A percentile compares a stretch with the other conserved stretches of the same genome.
Conservation (phyloP, 345 rosid species). For the Boechera stricta region DNA sequence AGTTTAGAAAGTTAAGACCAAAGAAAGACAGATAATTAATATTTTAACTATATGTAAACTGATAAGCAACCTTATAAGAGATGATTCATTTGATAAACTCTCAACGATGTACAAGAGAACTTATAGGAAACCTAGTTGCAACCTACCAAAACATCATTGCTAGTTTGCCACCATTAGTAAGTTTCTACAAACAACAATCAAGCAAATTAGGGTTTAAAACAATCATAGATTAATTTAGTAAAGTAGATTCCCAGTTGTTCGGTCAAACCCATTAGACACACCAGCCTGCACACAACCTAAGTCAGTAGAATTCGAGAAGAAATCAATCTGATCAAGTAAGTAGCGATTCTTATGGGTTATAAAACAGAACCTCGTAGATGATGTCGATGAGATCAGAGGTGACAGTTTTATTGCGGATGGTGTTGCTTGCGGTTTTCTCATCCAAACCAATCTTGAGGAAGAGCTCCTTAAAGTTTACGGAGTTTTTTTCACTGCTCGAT, state of each 20-base stretch:
- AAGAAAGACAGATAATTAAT: no score
- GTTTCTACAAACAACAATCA: neutral
- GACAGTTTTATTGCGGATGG: conserved; percentile 68
- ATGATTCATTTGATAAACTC: conserved; percentile 57
- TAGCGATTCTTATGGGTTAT: neutral
- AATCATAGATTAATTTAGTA: conserved; percentile 45
- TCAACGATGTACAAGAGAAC: conserved; percentile 77
- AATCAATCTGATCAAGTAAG: neutral
- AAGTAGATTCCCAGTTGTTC: conserved; percentile 75
- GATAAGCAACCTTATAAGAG: conserved; percentile 60
- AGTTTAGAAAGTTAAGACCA: no score
- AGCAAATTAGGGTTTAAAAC: neutral
- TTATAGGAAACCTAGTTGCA: conserved; percentile 73
- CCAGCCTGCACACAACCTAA: conserved; percentile 59
- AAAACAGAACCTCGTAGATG: conserved; percentile 63
- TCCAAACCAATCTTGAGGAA: conserved; percentile 84
- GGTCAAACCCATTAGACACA: conserved; percentile 76
- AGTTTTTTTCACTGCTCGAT: neutral
- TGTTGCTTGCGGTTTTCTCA: conserved; percentile 70
- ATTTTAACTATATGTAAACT: neutral
- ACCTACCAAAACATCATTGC: conserved; percentile 54
- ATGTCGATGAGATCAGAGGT: conserved; percentile 75
- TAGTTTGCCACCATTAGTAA: neutral
- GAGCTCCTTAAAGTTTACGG: conserved; percentile 54
- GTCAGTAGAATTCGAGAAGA: neutral